Evolutionary conservation across 2,329 filamentous ascomycete species (phyloP).

Genomic region (Davidsoniella neocaledoniae): DNA sequence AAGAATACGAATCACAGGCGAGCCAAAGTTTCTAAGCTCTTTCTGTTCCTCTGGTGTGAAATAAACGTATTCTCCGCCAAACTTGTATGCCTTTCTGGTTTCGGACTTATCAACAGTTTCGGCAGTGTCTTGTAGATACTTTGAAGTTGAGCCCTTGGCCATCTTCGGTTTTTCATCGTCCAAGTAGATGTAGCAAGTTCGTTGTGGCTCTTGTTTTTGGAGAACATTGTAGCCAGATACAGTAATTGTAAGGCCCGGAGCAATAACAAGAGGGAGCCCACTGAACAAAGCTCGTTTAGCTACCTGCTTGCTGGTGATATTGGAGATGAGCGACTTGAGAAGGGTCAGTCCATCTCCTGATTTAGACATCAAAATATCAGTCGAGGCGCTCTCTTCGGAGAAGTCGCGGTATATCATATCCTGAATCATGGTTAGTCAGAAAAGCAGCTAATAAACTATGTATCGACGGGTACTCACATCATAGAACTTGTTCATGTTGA

Average conservation of each 20-base stretch:
- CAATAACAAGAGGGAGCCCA: slow-evolving; percentile 73
- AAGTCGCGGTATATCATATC: slow-evolving; percentile 81
- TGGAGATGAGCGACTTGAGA: slow-evolving; percentile 64
- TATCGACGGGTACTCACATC: slow-evolving; percentile 40
- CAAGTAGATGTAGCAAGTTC: slow-evolving; percentile 76
- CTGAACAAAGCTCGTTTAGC: slow-evolving; percentile 76
- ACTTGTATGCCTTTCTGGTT: slow-evolving; percentile 85
- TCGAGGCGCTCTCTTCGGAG: slow-evolving; percentile 43
- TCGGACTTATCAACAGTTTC: slow-evolving; percentile 64
- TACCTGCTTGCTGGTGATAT: slow-evolving; percentile 78
- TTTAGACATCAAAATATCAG: slow-evolving; percentile 43
- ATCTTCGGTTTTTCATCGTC: slow-evolving; percentile 76
- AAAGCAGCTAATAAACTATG: slow-evolving; percentile 7
- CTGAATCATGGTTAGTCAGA: slow-evolving; percentile 23
- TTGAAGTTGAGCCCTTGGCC: slow-evolving; percentile 54
- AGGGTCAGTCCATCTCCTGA: slow-evolving; percentile 62
- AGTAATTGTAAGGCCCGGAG: slow-evolving; percentile 68
- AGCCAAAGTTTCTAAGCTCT: slow-evolving; percentile 60
- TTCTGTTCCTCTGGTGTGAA: slow-evolving; percentile 77
- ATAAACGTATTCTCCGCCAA: slow-evolving; percentile 75
- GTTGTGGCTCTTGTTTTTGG: slow-evolving; percentile 64
- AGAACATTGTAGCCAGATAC: slow-evolving; percentile 87
- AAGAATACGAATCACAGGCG: slow-evolving; percentile 70
- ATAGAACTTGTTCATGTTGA: slow-evolving; percentile 78
- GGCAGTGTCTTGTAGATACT: slow-evolving; percentile 61